Conservation (phyloP, 2,329 filamentous ascomycete species). For the Alternaria atra region DNA sequence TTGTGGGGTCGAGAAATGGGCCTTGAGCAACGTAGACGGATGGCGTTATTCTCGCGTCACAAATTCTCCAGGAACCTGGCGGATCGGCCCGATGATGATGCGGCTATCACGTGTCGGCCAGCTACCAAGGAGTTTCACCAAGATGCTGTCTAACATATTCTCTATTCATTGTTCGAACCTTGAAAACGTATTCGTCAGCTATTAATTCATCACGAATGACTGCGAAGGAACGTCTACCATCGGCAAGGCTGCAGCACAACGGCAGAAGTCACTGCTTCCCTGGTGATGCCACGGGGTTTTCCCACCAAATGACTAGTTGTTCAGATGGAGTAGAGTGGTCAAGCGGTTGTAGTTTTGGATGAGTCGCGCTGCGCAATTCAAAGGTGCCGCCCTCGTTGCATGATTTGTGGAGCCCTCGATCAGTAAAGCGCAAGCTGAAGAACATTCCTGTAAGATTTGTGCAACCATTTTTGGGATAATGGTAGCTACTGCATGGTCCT, state of each 20-base stretch:
- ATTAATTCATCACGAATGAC: background rate
- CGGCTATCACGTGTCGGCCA: background rate
- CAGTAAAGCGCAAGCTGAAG: background rate
- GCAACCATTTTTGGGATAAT: background rate
- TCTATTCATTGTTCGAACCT: too few species aligned
- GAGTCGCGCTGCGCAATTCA: too few species aligned
- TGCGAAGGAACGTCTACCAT: background rate
- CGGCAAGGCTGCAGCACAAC: background rate
- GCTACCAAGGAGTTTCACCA: background rate
- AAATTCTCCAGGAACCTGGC: background rate
- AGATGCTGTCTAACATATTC: background rate
- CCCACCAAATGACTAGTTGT: background rate
- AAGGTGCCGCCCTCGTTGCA: background rate
- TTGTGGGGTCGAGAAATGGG: constrained; percentile 5
- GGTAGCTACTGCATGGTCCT: background rate
- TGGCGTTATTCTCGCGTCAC: constrained; percentile 1
- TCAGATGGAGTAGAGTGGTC: background rate
- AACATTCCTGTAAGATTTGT: background rate
- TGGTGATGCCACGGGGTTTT: background rate
- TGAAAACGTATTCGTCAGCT: background rate
- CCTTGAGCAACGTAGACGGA: background rate
- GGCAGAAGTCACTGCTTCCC: too few species aligned
- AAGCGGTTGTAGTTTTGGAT: background rate
- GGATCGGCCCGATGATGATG: constrained; percentile 13
- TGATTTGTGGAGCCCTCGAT: background rate